A percentile compares a stretch with the other conserved stretches of the same genome.
phyloP scores from a whole-genome alignment of 768 basidiomycete genomes.

The Macrolepiota albuminosa region DNA sequence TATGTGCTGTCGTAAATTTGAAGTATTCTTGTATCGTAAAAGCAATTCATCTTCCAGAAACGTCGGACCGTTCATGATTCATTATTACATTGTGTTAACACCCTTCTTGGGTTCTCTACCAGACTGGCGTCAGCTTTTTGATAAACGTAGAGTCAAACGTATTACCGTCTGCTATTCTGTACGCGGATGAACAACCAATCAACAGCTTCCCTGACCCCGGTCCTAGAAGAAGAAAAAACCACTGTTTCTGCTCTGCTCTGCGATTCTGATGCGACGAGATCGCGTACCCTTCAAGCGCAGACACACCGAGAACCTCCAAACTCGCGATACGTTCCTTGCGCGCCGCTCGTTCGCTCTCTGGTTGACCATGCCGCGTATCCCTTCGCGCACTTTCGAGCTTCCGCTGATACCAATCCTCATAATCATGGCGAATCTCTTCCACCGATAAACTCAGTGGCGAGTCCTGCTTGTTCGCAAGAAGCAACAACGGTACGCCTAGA shows the following conservation, averaged over 20 bases:
- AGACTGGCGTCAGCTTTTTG: neutral
- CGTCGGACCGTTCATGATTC: neutral
- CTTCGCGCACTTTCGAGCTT: slow-evolving; percentile 66
- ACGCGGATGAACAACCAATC: slow-evolving; percentile 95
- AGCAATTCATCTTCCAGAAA: neutral
- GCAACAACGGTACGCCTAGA: slow-evolving; percentile 82
- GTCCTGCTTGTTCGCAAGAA: slow-evolving; percentile 97
- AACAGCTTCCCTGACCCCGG: slow-evolving; percentile 84
- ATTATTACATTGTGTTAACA: slow-evolving; percentile 10
- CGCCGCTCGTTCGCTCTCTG: slow-evolving; percentile 38
- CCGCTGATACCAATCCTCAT: slow-evolving; percentile 81
- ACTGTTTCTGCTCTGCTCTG: neutral
- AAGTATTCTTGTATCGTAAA: neutral
- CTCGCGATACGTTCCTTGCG: slow-evolving; percentile 62
- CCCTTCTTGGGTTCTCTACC: slow-evolving; percentile 22
- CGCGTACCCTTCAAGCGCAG: slow-evolving; percentile 83
- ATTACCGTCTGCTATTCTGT: slow-evolving; percentile 76
- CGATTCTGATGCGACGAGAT: neutral
- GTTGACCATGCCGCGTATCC: slow-evolving; percentile 41
- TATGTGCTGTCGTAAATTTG: slow-evolving; percentile 7
- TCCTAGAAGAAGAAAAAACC: slow-evolving; percentile 41
- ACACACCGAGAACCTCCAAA: slow-evolving; percentile 85
- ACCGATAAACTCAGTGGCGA: slow-evolving; percentile 74
- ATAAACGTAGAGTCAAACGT: neutral
- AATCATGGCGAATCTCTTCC: slow-evolving; percentile 86